Evolutionary conservation across 179 eudicot species (phyloP), one percentile per base, ranked within the genome.

Genomic region (Nepenthes alata): DNA sequence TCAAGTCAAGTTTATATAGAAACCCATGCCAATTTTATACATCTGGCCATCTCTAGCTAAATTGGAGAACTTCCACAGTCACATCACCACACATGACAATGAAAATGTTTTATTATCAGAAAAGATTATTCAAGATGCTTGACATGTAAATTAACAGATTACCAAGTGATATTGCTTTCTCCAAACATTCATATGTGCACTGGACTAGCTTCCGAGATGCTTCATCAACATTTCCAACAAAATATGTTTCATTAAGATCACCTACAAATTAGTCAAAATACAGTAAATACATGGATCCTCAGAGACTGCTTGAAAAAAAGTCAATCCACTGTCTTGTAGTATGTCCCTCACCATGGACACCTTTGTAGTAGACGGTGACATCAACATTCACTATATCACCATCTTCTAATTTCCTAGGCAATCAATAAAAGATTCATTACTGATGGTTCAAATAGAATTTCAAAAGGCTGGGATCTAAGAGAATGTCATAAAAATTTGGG

Each of bases 311-410:
- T 49, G 37, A 47, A 50, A 50, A 55, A 53, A 41, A 47, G 51
- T 47, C 11, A 53, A 45, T 25, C 35, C 41, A 38, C 57, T 10
- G 35, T 10, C 11, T 9, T 0, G 25, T 25, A 61, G 14, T 36
- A 36, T 10, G 35, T 61, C 59, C 59, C 89, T 75, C 66, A 94
- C 99, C 97, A 70, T 94, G 99, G 51, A 94, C 97, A 61, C 97
- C 99, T 78, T 90, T 94, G 67, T 83, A 94, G 74, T 68, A 82
- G 70, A 94, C 94, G 72, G 91, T 82, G 58, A 94, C 95, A 68
- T 94, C 99, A 65, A 94, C 95, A 65, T 94, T 94, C 45, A 94
- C 97, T 71, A 94, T 94, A 73, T 90, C 99, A 5, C 99, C 99
- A 74, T 94, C 99, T 75, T 90, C 97, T 63, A 94, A 72, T 76